Conservation (phyloP, 352 stramenopile genomes). For the Globisporangium orthogonon region DNA sequence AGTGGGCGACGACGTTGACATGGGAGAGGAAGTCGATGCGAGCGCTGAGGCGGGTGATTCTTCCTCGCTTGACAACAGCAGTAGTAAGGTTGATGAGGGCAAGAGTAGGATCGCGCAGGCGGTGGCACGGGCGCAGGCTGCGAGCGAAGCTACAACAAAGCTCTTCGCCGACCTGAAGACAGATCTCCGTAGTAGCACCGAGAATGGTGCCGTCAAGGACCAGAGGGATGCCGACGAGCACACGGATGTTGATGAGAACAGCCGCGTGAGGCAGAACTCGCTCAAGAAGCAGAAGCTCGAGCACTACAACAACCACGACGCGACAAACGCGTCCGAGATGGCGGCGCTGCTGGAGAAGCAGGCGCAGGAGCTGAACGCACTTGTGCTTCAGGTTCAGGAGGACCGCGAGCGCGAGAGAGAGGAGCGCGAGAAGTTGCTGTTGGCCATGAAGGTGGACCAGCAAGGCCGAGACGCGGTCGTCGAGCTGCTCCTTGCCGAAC, state of each 20-base stretch:
- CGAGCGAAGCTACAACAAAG: background rate
- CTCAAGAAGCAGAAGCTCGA: slow-evolving; percentile 11
- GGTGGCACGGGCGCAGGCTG: background rate
- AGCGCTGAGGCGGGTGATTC: background rate
- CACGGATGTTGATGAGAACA: background rate
- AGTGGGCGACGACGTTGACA: background rate
- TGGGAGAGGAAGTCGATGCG: background rate
- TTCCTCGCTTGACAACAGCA: background rate
- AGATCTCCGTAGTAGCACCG: background rate
- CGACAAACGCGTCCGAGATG: background rate
- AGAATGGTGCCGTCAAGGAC: background rate
- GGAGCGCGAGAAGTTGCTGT: slow-evolving; percentile 2
- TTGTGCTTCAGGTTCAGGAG: slow-evolving; percentile 1
- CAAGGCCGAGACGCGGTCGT: slow-evolving; percentile 6
- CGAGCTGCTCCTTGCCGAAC: slow-evolving; percentile 6
- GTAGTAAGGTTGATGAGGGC: background rate
- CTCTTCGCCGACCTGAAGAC: background rate
- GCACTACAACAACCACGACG: background rate
- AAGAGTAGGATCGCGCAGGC: background rate
- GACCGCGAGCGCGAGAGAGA: slow-evolving; percentile 4
- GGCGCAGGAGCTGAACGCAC: background rate
- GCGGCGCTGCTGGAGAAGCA: slow-evolving; percentile 2
- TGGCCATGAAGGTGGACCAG: slow-evolving; percentile 8
- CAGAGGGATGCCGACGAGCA: background rate
- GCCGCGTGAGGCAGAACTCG: background rate